These are phyloP conservation scores for Peronospora farinosa DNA, from an alignment of 352 stramenopile species.

Conservation along the genomic window DNA sequence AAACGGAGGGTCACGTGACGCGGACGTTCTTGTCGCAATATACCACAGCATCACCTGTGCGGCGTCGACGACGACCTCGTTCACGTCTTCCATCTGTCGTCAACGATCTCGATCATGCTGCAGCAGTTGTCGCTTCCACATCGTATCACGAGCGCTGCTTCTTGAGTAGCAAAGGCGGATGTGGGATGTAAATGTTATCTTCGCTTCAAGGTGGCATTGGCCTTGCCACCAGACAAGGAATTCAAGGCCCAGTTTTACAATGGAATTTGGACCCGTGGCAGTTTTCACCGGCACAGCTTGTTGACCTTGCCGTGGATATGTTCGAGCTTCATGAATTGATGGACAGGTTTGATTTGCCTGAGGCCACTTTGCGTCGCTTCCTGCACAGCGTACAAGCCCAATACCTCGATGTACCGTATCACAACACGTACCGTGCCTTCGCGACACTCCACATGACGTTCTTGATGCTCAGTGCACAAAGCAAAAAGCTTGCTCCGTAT, in stretches of 20 bases:
- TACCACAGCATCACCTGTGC: constrained; percentile 44
- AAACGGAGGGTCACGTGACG: constrained; percentile 39
- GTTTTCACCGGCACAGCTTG: constrained; percentile 51
- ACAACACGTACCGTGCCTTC: constrained; percentile 84
- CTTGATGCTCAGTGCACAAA: constrained; percentile 55
- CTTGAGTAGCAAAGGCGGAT: constrained; percentile 19
- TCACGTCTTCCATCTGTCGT: constrained; percentile 26
- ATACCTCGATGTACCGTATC: constrained; percentile 81
- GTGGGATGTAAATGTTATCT: constrained; percentile 12
- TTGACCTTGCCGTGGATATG: constrained; percentile 66
- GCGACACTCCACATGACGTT: constrained; percentile 79
- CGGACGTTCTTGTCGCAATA: constrained; percentile 73
- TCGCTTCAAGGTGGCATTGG: constrained; percentile 14
- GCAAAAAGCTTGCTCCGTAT: constrained; percentile 24
- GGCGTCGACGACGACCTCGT: constrained; percentile 24
- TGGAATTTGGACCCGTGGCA: constrained; percentile 67
- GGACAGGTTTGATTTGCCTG: constrained; percentile 46
- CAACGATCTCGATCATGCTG: constrained; percentile 30
- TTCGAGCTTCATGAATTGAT: constrained; percentile 65
- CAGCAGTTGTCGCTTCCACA: constrained; percentile 32
- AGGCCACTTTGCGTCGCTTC: constrained; percentile 59
- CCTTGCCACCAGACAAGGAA: constrained; percentile 7
- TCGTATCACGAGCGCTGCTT: constrained; percentile 38
- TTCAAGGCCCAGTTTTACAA: constrained; percentile 17
- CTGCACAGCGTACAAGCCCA: constrained; percentile 56